A percentile compares a stretch with the other conserved stretches of the same genome.
These are phyloP conservation scores for Aegle marmelos DNA, from an alignment of 345 rosid species.

Conservation along the genomic window DNA sequence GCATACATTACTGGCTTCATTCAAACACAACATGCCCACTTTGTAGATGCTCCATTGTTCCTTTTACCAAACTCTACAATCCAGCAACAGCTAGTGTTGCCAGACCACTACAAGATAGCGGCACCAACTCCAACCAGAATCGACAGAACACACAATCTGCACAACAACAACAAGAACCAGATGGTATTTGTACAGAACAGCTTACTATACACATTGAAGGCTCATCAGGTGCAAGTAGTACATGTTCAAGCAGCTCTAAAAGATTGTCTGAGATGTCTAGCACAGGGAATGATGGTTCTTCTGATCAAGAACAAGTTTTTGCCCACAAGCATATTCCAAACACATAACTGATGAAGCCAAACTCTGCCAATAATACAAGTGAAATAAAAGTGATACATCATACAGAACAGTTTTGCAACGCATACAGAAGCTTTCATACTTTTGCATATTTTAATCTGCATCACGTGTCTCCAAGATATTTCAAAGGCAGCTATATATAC, in stretches of 20 bases:
- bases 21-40: slow-evolving; percentile 89
- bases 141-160: slow-evolving; percentile 3
- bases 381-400: not conserved
- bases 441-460: not conserved
- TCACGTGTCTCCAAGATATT: not conserved
- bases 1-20: slow-evolving; percentile 82
- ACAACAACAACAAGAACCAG: slow-evolving; percentile 9
- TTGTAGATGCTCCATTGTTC: slow-evolving; percentile 60
- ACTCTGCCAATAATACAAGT: not conserved
- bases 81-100: slow-evolving; percentile 9
- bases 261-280: slow-evolving; percentile 1
- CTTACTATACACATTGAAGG: slow-evolving; percentile 11
- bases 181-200: slow-evolving; percentile 6
- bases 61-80: slow-evolving; percentile 26
- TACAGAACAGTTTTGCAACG: not conserved
- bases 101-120: not conserved
- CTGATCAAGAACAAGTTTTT: slow-evolving; percentile 7
- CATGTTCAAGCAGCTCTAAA: not conserved
- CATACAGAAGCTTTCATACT: not conserved
- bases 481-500: not conserved
- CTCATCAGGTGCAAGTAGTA: slow-evolving; percentile 1
- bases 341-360: not conserved
- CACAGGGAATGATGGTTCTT: not conserved
- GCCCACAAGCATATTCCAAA: not conserved
- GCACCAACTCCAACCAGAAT: not conserved